A percentile compares a stretch with the other conserved stretches of the same genome.
These are phyloP conservation scores for Penicillium sp. DNA, from an alignment of 2,329 filamentous ascomycete species.

Conservation along the genomic window DNA sequence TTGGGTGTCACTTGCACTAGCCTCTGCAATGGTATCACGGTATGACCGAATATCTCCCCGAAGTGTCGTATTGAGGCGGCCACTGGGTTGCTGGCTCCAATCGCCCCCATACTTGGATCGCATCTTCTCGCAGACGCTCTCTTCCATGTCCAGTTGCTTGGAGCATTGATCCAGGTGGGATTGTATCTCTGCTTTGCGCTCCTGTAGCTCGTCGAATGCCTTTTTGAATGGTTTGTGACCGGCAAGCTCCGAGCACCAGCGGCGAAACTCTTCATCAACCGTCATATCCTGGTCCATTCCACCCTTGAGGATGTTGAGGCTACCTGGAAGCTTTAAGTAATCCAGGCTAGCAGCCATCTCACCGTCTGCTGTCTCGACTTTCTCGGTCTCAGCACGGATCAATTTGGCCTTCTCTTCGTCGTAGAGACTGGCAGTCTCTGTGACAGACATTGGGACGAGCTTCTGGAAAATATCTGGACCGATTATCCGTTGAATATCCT, in stretches of 20 bases:
- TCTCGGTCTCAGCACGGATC: conserved; percentile 87
- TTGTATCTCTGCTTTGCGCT: conserved; percentile 73
- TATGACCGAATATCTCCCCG: conserved; percentile 85
- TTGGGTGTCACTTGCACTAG: conserved; percentile 79
- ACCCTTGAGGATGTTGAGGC: conserved; percentile 86
- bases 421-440: conserved; percentile 93
- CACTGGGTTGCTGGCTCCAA: conserved; percentile 97
- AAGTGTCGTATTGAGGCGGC: conserved; percentile 80
- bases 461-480: conserved; percentile 96
- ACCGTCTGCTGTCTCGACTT: conserved; percentile 85
- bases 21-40: conserved; percentile 83
- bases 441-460: conserved; percentile 93
- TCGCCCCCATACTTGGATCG: conserved; percentile 92
- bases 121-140: conserved; percentile 99
- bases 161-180: conserved; percentile 72
- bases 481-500: conserved; percentile 95
- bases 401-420: conserved; percentile 98
- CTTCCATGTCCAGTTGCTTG: conserved; percentile 93
- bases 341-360: conserved; percentile 96
- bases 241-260: conserved; percentile 91
- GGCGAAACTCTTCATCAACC: conserved; percentile 86
- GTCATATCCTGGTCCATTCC: conserved; percentile 85
- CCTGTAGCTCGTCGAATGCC: conserved; percentile 75
- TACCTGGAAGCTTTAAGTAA: conserved; percentile 84
- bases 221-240: conserved; percentile 75